phyloP scores from a whole-genome alignment of 108 stramenopile genomes.

The Bacterosira constricta region DNA sequence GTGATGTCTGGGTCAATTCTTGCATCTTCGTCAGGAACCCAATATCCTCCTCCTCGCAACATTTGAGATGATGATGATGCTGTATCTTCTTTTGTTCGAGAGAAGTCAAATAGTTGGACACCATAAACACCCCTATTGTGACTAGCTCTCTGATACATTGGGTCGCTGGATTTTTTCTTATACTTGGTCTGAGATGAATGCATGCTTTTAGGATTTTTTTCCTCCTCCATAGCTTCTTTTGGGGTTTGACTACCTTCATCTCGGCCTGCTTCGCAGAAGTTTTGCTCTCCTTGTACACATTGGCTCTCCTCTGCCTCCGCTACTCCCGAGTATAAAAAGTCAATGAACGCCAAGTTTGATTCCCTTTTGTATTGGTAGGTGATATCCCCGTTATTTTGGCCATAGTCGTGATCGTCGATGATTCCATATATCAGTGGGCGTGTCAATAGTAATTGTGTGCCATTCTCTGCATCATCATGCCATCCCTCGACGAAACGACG shows the following conservation, averaged over 20 bases:
- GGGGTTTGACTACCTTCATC: not conserved
- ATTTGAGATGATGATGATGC: not conserved
- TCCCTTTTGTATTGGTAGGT: constrained; percentile 54
- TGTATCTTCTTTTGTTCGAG: constrained; percentile 6
- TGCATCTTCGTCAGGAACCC: constrained; percentile 68
- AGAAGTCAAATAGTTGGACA: constrained; percentile 84
- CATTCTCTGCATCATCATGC: constrained; percentile 10
- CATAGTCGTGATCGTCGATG: constrained; percentile 89
- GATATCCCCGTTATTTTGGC: constrained; percentile 75
- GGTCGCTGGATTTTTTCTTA: constrained; percentile 28
- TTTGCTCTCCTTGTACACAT: not conserved
- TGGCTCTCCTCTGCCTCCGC: not conserved
- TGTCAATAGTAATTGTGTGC: not conserved
- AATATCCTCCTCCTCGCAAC: constrained; percentile 36
- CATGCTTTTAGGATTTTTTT: too few species aligned
- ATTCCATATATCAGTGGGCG: constrained; percentile 68
- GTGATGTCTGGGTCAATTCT: constrained; percentile 76
- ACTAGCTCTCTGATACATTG: constrained; percentile 57
- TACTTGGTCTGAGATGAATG: too few species aligned
- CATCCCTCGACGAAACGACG: constrained; percentile 47
- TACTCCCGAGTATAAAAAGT: constrained; percentile 54
- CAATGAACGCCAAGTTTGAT: constrained; percentile 58
- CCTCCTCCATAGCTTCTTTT: not conserved
- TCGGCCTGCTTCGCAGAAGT: not conserved
- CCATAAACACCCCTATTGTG: constrained; percentile 76